Evolutionary conservation across 73 alveolate genomes (phyloP).

Genomic region (Halteria grandinella): DNA sequence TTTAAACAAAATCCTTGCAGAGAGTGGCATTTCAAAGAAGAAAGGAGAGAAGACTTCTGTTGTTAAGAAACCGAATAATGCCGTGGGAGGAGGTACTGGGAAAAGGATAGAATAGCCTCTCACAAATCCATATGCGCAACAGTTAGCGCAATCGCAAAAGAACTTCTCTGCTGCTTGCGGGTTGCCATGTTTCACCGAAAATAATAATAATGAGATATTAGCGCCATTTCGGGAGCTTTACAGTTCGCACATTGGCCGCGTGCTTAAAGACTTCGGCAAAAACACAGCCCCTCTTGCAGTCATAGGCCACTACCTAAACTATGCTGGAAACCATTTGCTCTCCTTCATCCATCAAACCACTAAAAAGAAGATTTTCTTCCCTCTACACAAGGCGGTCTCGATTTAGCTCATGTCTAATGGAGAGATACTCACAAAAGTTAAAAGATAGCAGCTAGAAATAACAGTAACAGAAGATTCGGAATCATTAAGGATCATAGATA

Average conservation of each 20-base stretch:
- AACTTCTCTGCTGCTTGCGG: no score
- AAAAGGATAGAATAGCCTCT: no score
- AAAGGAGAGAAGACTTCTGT: conserved; percentile 14
- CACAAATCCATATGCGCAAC: no score
- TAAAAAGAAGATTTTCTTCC: conserved; percentile 62
- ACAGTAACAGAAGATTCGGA: conserved; percentile 29
- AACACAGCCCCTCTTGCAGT: conserved; percentile 57
- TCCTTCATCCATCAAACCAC: conserved; percentile 27
- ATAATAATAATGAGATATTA: conserved; percentile 21
- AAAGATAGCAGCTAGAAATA: conserved; percentile 37
- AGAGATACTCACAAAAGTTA: conserved; percentile 42
- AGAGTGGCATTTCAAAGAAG: no score
- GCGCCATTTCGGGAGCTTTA: conserved; percentile 57
- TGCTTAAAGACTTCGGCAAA: conserved; percentile 56
- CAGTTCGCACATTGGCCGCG: conserved; percentile 37
- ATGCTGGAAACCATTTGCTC: conserved; percentile 65
- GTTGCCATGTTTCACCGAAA: no score
- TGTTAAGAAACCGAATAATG: no score
- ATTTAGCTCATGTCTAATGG: conserved; percentile 52
- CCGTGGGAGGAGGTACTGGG: no score
- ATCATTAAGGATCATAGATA: conserved; percentile 3
- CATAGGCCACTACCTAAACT: conserved; percentile 65
- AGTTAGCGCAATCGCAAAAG: no score
- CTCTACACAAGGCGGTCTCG: conserved; percentile 54
- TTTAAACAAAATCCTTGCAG: no score